These are phyloP conservation scores for Tilletiopsis washingtonensis DNA, from an alignment of 1,284 basidiomycete genomes.

Conservation along the genomic window DNA sequence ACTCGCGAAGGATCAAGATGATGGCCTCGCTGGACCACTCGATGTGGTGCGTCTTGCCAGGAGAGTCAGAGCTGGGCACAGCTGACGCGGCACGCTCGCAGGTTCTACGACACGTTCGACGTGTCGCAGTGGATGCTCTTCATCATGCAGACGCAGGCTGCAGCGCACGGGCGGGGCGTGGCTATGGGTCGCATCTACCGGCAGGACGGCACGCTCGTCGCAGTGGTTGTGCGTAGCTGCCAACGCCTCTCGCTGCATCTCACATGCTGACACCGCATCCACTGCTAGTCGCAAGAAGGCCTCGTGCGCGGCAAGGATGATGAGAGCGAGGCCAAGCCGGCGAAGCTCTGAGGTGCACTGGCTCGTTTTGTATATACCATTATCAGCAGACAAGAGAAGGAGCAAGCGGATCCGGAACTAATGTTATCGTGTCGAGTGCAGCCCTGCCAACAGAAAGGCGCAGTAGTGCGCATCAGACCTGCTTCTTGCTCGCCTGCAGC, in stretches of 20 bases:
- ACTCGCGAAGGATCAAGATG: slow-evolving; percentile 30
- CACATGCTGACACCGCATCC: neutral
- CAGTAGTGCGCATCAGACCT: no score
- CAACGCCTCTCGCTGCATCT: neutral
- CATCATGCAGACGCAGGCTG: slow-evolving; percentile 42
- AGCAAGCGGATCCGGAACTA: no score
- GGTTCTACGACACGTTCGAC: slow-evolving; percentile 40
- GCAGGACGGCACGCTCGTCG: slow-evolving; percentile 37
- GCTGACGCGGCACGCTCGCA: no score
- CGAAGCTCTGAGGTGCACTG: no score
- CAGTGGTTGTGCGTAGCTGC: slow-evolving; percentile 10
- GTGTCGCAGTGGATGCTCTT: slow-evolving; percentile 41
- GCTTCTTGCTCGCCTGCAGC: no score
- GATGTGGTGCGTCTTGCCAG: slow-evolving; percentile 23
- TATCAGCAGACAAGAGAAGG: no score
- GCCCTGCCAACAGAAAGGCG: no score
- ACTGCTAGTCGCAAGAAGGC: slow-evolving; percentile 21
- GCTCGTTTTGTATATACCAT: no score
- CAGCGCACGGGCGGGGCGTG: slow-evolving; percentile 37
- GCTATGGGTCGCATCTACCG: slow-evolving; percentile 37
- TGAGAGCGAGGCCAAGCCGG: no score
- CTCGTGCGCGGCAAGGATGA: slow-evolving; percentile 16
- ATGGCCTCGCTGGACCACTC: slow-evolving; percentile 44
- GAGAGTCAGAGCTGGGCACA: neutral
- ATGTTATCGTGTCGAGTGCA: no score